phyloP scores from a whole-genome alignment of 2,329 filamentous ascomycete species.

The Claviceps pusilla region DNA sequence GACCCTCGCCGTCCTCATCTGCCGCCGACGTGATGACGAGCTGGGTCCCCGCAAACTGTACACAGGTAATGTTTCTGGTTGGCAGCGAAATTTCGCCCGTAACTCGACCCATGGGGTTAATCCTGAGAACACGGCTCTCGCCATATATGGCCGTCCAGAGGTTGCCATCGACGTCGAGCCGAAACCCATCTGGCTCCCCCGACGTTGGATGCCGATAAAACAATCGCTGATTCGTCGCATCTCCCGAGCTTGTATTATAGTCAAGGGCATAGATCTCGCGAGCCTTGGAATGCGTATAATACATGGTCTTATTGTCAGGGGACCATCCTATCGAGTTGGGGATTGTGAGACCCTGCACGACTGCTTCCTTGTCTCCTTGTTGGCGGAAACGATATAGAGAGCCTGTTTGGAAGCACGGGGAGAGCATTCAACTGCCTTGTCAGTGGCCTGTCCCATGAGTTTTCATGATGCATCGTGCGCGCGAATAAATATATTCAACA shows the following conservation, averaged over 20 bases:
- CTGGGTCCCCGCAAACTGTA: conserved; percentile 59
- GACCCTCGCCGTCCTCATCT: conserved; percentile 47
- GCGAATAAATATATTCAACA: not conserved
- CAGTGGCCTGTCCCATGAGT: not conserved
- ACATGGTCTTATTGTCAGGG: conserved; percentile 55
- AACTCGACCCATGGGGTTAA: conserved; percentile 53
- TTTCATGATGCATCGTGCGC: not conserved
- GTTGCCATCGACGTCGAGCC: conserved; percentile 69
- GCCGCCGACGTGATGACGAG: conserved; percentile 67
- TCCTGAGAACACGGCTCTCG: conserved; percentile 57
- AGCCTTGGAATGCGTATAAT: conserved; percentile 66
- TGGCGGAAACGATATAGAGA: conserved; percentile 58
- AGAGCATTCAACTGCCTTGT: not conserved
- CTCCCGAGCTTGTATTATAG: conserved; percentile 49
- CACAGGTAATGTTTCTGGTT: conserved; percentile 67
- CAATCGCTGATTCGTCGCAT: conserved; percentile 51
- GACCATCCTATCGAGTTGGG: conserved; percentile 81
- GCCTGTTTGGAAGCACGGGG: conserved; percentile 29
- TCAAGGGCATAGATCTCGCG: conserved; percentile 60
- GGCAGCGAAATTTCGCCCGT: conserved; percentile 63
- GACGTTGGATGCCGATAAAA: conserved; percentile 56
- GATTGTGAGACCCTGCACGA: conserved; percentile 54
- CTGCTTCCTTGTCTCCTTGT: conserved; percentile 36
- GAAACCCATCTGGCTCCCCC: conserved; percentile 69
- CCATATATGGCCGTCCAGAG: conserved; percentile 84